Base-by-base conservation (phyloP, 1,284 basidiomycete genomes). In the Melampsora medusae region DNA sequence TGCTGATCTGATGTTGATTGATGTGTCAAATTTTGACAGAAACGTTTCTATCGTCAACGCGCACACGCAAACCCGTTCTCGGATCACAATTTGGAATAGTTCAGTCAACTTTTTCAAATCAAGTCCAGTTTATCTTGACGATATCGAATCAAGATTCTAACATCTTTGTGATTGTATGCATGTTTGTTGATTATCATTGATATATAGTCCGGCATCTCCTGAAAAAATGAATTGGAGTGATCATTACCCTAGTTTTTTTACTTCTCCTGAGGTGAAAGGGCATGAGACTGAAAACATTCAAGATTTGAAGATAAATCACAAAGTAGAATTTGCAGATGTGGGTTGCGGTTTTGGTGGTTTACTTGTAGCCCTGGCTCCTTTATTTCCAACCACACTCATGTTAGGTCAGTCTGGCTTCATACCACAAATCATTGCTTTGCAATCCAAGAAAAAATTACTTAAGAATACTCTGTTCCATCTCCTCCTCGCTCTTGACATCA, bases 51-150 rank as follows among this genome's bases (percentile, higher is more conserved):
- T 84, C 88, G 97, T 28, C 97, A 99, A 83, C 88, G 97, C 74
- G 97, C 96, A 3, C 96, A 99, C 83, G 95, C 96, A 7, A 99
- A 99, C 83, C 96, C 96, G 1, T 98, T 99, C 84, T 92, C 92
- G 16, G 97, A 99, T 84, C 97, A 99, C 84, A 87, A 89, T 31
- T 88, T 99, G 67, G 89, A 90, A 78, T 99, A 98, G 86, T 87
- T 66, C 49, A 67, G 62, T 60, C 25, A 28, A 22, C 2, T 28
- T 56, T 28, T 56, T 75, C 71, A 19, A 3, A 22, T 5, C 22
- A 65, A 10, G 60, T 48, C 6, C 17, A n/a, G 42, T 14, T 14
- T 16, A 46, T 46, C 14, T 46, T 12, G 14, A 46, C 3, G 42
- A 46, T 46, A 16, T 46, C 42, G 12, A 14, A 46, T 16, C 3